Base-by-base conservation (phyloP, 371 early-diverging fungal genomes). In the Mortierella sp. region DNA sequence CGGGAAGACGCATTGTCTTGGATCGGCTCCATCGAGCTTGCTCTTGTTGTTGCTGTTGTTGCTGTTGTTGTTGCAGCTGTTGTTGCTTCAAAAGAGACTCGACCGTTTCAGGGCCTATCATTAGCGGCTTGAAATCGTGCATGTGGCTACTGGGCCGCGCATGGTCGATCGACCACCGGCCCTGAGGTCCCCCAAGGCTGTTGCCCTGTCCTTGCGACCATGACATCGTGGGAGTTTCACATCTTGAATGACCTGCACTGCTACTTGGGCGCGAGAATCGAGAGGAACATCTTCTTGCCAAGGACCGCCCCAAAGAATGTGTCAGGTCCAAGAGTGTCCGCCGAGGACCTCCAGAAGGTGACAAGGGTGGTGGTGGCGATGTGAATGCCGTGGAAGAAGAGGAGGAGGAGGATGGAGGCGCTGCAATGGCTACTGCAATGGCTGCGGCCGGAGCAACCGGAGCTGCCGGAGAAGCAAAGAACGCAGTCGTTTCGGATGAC, bases 101-200 rank as follows among this genome's bases (percentile, higher is more conserved):
- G 9, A 37, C 37, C 37, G 37, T 37, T 37, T 37, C 75, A 7
- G 75, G 75, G 26, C 75, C 75, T 5, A 55, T 43, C 45, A 58
- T 50, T 26, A 75, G 55, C 25, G 70, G 75, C 29, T 66, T 70
- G 51, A 75, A 75, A 28, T 75, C 75, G 15, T 52, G 29, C 67
- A 75, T 62, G 26, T 70, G 75, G 21, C 46, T 59, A 28, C 62
- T 21, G 52, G 37, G 37, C 37, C 37, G 37, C 5, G 37, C 37
- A 9, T 37, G 37, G 9, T 37, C 37, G 37, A 37, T 37, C 3
- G 37, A 37, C 37, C 37, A 37, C 9, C 37, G 37, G 9, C 37
- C 37, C 37, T 37, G 37, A 37, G 37, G 37, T 37, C 37, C 37
- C 3, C 37, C 37, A 37, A 9, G 37, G 37, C 37, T 37, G 37